Base-by-base conservation (phyloP, 768 basidiomycete genomes). In the Russula ochroleuca region DNA sequence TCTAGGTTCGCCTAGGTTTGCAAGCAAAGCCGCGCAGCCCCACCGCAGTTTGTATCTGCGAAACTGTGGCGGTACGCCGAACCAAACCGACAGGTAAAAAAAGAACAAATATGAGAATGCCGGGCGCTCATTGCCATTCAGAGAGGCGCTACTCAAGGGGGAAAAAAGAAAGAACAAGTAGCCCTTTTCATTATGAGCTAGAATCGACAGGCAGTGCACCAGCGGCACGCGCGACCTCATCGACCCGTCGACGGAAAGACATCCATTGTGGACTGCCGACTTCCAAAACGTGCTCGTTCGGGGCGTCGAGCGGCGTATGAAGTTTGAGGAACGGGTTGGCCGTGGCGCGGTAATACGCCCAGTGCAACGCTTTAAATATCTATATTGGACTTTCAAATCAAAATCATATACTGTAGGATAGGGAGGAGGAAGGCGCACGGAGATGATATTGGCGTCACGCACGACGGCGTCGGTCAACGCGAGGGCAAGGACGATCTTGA, bases 341-440 rank as follows among this genome's bases (percentile, higher is more conserved):
- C 53, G 92, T 81, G 25, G 93, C 83, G 40, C 82, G 80, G 67
- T 92, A 89, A 74, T 94, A 94, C 0, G 91, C 89, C 78, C 90
- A 88, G 71, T 96, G 93, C 58, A 95, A 73, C 10, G 94, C 91
- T 71, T 87, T 90, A 80, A 94, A 94, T 47, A 91, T 84, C 93
- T 96, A 7, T 25, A 45, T 45, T 28, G 25, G 2, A n/a, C 19
- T 43, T 19, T 43, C 2, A 19, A 8, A 41, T 35, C 35, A 35
- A 6, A 43, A 43, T 43, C 19, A 17, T n/a, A 45, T n/a, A 19
- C 7, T 28, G 28, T 2, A 13, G 2, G 47, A 23, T n/a, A n/a
- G n/a, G 7, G 10, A 45, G 21, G 45, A 13, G 4, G 47, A 47
- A 14, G 47, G 74, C 87, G 66, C 59, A 93, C 93, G 71, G 82